Base-by-base conservation (phyloP, 2,329 filamentous ascomycete species). In the Aureobasidium melanogenum region DNA sequence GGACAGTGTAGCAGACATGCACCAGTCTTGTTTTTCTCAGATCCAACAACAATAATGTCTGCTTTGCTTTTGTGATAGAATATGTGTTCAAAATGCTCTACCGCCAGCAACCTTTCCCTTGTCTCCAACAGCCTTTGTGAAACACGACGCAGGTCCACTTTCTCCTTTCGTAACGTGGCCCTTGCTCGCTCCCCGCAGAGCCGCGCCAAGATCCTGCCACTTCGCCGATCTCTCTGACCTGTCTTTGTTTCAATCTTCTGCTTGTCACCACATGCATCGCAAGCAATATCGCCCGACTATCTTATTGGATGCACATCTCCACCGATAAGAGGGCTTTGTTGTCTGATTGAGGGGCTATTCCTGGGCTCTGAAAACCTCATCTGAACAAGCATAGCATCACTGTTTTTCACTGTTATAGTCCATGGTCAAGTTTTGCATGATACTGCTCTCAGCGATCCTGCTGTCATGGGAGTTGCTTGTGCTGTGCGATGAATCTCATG, bases 1-100 rank as follows among this genome's bases (percentile, higher is more conserved):
- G 12, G 39, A 46, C 43, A 30, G 54, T 30, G 54, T 34, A 46
- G 30, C 54, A 58, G 54, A 58, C 54, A 58, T 58, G 43, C 54
- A 58, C 43, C 38, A 17, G 24, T 24, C 2, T 34, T 34, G 2
- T 34, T 3, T 24, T 28, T 3, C n/a, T n/a, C 19, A n/a, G 0
- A 30, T 2, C 17, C 39, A 43, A 19, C 39, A 43, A 43, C 39
- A 5, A 12, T 22, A 19, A 4, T 43, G 8, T 30, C 28, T 22
- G 22, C 24, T 47, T 10, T 47, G 15, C 44, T 41, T 19, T 41
- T 19, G 19, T 22, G 12, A 44, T 22, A 32, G 17, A 22, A 28
- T 56, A 56, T 56, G 52, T 44, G 44, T 12, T 17, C 19, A 19
- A 44, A 9, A 43, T 44, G n/a, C 38, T 24, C n/a, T n/a, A n/a